phyloP scores from a whole-genome alignment of 2,329 filamentous ascomycete species.

The Botryotinia calthae region DNA sequence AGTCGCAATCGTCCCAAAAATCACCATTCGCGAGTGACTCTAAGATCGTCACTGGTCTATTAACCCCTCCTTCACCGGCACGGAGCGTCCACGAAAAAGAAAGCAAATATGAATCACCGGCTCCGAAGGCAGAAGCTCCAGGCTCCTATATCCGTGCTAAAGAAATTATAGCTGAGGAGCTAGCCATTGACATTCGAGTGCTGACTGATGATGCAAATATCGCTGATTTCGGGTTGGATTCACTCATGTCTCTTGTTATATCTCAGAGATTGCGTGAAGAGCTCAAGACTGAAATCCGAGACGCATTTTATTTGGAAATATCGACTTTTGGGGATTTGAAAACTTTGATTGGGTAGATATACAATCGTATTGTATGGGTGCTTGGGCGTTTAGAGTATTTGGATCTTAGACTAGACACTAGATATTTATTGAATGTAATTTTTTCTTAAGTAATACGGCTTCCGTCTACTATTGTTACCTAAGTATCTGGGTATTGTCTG shows the following conservation, averaged over 20 bases:
- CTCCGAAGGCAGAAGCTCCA: background rate
- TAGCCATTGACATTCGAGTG: constrained; percentile 49
- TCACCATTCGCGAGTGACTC: background rate
- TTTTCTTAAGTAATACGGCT: background rate
- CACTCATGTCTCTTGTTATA: background rate
- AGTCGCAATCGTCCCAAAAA: background rate
- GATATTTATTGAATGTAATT: background rate
- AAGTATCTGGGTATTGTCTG: background rate
- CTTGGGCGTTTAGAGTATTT: background rate
- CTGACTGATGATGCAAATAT: constrained; percentile 50
- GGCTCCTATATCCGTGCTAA: too few relatives aligned
- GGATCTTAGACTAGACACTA: background rate
- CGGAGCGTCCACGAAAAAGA: background rate
- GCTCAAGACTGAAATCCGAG: constrained; percentile 48
- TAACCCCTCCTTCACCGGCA: background rate
- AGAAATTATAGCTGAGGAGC: background rate
- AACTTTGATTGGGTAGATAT: background rate
- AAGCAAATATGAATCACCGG: background rate
- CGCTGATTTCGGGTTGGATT: background rate
- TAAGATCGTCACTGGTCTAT: background rate
- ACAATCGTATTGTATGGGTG: background rate
- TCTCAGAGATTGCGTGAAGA: constrained; percentile 55
- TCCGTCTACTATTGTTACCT: background rate
- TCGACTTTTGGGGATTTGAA: background rate
- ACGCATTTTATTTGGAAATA: constrained; percentile 15